These are phyloP conservation scores for Patellaria atrata DNA, from an alignment of 495 filamentous ascomycete species.

Conservation along the genomic window DNA sequence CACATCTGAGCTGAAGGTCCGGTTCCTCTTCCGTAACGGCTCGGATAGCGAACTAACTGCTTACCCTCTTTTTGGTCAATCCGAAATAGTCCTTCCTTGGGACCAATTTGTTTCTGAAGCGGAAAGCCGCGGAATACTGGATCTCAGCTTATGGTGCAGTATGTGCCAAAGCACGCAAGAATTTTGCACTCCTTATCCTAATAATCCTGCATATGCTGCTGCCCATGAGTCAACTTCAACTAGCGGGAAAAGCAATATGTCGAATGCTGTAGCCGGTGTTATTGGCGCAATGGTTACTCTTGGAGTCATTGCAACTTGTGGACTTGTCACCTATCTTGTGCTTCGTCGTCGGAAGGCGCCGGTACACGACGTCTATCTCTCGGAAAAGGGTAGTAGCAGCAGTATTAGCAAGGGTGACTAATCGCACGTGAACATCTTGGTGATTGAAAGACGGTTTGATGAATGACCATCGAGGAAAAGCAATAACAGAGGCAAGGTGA, in stretches of 20 bases:
- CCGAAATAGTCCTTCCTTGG: conserved; percentile 29
- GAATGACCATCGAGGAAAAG: too few relatives aligned
- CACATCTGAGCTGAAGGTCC: conserved; percentile 30
- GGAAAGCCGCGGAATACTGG: conserved; percentile 30
- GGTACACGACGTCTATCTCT: too few relatives aligned
- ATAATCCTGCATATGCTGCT: too few relatives aligned
- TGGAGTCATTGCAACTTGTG: conserved; percentile 5
- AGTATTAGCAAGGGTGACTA: too few relatives aligned
- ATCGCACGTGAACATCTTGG: too few relatives aligned
- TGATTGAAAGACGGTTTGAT: too few relatives aligned
- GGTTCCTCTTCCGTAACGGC: conserved; percentile 42
- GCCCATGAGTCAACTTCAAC: too few relatives aligned
- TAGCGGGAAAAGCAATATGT: conserved; percentile 1
- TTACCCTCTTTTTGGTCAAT: conserved; percentile 34
- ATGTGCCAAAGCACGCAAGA: conserved; percentile 29
- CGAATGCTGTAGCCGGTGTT: conserved; percentile 6
- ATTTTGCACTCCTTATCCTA: conserved; percentile 3
- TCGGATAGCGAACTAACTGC: conserved; percentile 25
- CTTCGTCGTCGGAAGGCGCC: too few relatives aligned
- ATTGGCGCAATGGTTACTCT: conserved; percentile 12
- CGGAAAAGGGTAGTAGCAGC: too few relatives aligned
- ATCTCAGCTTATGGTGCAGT: conserved; percentile 32
- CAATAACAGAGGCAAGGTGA: too few relatives aligned
- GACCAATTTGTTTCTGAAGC: conserved; percentile 30
- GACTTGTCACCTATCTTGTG: too few relatives aligned